A percentile compares a stretch with the other conserved stretches of the same genome.
Conservation (phyloP, 192 early-diverging fungal species). For the Chytriomyces hyalinus region DNA sequence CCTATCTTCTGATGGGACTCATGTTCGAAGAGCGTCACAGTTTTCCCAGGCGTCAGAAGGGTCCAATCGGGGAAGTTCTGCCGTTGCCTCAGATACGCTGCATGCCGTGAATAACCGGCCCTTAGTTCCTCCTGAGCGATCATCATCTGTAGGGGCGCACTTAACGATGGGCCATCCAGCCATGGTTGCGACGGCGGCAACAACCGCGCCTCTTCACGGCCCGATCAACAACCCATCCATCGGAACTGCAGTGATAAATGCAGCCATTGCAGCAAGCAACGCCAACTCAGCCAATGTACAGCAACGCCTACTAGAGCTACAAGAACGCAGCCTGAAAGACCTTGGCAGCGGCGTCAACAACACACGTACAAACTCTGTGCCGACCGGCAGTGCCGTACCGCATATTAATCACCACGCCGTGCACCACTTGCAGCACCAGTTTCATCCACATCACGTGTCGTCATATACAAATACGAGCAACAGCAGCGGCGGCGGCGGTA, state of each 20-base stretch:
- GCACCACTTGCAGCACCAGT: constrained; percentile 19
- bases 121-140: background rate
- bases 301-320: constrained; percentile 6
- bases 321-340: constrained; percentile 28
- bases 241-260: too few species aligned
- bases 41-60: constrained; percentile 5
- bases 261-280: background rate
- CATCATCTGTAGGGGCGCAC: background rate
- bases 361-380: background rate
- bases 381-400: background rate
- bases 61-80: background rate
- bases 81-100: background rate
- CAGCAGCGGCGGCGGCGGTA: background rate
- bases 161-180: background rate
- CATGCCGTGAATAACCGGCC: background rate
- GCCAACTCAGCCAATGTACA: background rate
- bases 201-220: background rate
- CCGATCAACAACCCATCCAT: constrained; percentile 8
- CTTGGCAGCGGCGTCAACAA: constrained; percentile 3
- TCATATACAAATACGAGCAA: background rate
- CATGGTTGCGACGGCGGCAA: too few species aligned
- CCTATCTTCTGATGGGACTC: background rate
- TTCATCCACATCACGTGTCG: constrained; percentile 23
- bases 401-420: constrained; percentile 29
- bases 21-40: constrained; percentile 1